These are phyloP conservation scores for Clavispora vitiphila DNA, from an alignment of 805 yeast species.

Conservation along the genomic window DNA sequence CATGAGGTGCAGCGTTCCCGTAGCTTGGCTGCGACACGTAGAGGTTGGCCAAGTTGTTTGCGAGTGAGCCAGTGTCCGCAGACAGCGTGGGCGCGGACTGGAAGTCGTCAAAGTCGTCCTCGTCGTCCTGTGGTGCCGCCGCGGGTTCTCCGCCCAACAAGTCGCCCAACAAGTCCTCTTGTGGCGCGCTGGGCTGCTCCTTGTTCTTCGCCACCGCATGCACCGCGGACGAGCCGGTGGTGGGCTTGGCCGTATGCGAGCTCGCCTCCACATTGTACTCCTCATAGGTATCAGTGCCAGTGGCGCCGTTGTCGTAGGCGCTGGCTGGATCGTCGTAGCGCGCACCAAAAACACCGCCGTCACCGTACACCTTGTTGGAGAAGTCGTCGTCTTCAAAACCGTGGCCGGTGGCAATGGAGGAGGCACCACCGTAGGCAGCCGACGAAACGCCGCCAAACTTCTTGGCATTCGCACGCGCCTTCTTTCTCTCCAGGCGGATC, in stretches of 20 bases:
- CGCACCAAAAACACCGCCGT: constrained; percentile 66
- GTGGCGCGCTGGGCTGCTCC: constrained; percentile 23
- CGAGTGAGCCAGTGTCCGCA: constrained; percentile 9
- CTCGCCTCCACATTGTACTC: constrained; percentile 50
- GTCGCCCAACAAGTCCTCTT: constrained; percentile 40
- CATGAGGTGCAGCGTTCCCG: neutral
- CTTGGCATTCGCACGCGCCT: constrained; percentile 80
- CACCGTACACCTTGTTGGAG: constrained; percentile 57
- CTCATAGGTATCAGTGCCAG: constrained; percentile 44
- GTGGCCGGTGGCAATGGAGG: constrained; percentile 29
- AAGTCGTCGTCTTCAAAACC: constrained; percentile 38
- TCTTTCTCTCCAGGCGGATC: constrained; percentile 81
- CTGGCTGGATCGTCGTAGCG: constrained; percentile 57
- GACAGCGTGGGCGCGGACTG: constrained; percentile 56
- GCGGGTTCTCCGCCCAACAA: too few relatives aligned
- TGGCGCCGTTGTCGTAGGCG: constrained; percentile 31
- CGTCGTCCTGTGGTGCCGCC: constrained; percentile 45
- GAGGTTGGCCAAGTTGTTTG: constrained; percentile 20
- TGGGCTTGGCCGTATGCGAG: constrained; percentile 24
- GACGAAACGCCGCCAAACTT: constrained; percentile 76
- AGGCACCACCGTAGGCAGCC: constrained; percentile 47
- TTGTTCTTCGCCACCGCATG: constrained; percentile 25
- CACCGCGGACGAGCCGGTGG: constrained; percentile 32
- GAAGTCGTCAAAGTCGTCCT: constrained; percentile 78
- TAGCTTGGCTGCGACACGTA: constrained; percentile 17